Percentiles rank a stretch among this genome's conserved stretches.
Evolutionary conservation across 768 basidiomycete species (phyloP).

Genomic region (Amanita polypyramis): DNA sequence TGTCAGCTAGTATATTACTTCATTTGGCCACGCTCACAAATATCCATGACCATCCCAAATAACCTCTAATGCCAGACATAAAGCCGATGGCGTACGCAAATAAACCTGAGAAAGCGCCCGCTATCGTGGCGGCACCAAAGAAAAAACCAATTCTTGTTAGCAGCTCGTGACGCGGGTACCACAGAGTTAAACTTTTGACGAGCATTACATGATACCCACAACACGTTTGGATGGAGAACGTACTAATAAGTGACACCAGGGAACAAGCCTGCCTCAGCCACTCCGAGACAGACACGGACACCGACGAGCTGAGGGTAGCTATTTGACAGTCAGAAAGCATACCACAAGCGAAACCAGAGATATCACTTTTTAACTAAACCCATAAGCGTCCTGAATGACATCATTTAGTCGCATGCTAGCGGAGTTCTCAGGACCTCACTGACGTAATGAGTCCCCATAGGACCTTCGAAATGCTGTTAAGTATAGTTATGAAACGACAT

Average conservation of each 20-base stretch:
- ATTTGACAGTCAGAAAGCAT: background rate
- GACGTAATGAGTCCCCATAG: constrained; percentile 59
- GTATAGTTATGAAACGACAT: background rate
- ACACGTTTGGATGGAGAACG: constrained; percentile 9
- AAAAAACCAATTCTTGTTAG: constrained; percentile 54
- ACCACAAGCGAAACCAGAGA: constrained; percentile 1
- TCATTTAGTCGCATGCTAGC: background rate
- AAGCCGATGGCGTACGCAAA: constrained; percentile 38
- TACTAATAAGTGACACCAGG: constrained; percentile 71
- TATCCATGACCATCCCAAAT: constrained; percentile 63
- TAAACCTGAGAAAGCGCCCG: constrained; percentile 55
- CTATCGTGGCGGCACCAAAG: constrained; percentile 54
- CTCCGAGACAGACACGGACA: constrained; percentile 20
- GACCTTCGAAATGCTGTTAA: constrained; percentile 23
- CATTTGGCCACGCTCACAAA: constrained; percentile 31
- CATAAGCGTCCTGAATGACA: constrained; percentile 41
- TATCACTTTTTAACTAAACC: constrained; percentile 56
- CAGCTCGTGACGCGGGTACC: constrained; percentile 56
- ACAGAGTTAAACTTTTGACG: constrained; percentile 40
- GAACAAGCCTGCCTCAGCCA: constrained; percentile 63
- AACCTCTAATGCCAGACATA: constrained; percentile 16
- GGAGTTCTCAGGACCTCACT: constrained; percentile 10
- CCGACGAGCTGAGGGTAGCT: background rate
- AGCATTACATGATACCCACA: background rate
- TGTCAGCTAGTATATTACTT: background rate